Evolutionary conservation across 441 rosid species (phyloP), one percentile per base, ranked within the genome.

Genomic region (Euphorbia schlechtendalii): DNA sequence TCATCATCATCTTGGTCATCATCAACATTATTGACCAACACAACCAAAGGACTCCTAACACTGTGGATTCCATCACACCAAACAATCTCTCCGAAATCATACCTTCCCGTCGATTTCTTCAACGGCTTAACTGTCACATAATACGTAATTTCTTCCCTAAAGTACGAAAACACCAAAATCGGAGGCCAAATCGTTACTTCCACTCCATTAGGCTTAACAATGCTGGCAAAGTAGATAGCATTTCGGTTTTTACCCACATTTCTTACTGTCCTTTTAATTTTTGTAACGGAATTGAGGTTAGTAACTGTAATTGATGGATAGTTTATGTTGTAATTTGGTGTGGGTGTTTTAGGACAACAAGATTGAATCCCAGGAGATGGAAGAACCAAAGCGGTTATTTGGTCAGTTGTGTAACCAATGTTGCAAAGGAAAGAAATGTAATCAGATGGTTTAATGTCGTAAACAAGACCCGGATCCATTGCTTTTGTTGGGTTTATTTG

Each of bases 401-500:
- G 74, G 36, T 77, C 36, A 59, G 75, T 72, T 8, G 82, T 74
- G 72, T 85, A 89, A 36, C 89, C 90, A 27, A 74, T 69, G 76
- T 79, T 83, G 74, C 97, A 82, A 17, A 90, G 80, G 64, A 81
- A 81, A 60, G 65, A 60, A 10, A 84, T 66, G 76, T 83, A 82
- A 70, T 90, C 96, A 9, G 68, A 30, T 10, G 84, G 59, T 69
- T 61, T 80, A 65, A 76, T 74, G 78, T 81, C 85, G 14, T 83
- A 88, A 43, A 88, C 68, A 4, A 90, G 85, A 12, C 96, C 90
- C 1, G 92, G 95, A 48, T 90, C 89, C 70, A 86, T 53, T 20
- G 96, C 91, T 78, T 75, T 82, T 22, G 67, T 9, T 6, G 91
- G 93, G 76, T 84, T 76, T 48, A 90, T 65, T 53, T 84, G 93